Evolutionary conservation across 2,329 filamentous ascomycete genomes (phyloP), one percentile per base, ranked within the genome.

Genomic region (Aureobasidium zeae): DNA sequence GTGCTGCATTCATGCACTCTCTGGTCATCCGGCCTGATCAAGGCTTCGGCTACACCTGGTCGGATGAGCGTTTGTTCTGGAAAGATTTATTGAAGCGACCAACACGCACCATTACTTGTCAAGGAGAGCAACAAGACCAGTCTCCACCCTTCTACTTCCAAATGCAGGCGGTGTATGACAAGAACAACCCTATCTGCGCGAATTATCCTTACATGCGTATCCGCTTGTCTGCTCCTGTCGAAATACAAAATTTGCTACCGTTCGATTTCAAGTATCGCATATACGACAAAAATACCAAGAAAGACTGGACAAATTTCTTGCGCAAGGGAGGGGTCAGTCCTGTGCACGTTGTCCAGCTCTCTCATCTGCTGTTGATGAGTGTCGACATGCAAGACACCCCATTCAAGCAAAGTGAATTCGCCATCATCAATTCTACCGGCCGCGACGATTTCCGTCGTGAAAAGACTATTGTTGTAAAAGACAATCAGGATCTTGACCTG

Each of bases 201-300:
- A 76, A 81, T 49, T 98, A 98, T 58, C 91, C 91, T 0, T 91
- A 91, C 61, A 96, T 98, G 91, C 81, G 79, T 47, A 73, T 98
- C 51, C 85, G 88, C 52, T 74, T 98, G 2, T 94, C 86, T 17
- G 89, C 91, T 0, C 91, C 93, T 0, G 78, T 98, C 11, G 89
- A 94, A 37, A 74, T 98, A 4, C 89, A 98, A 62, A 98, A 98
- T 52, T 68, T 98, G 31, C 67, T 98, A 26, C 91, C 91, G 0
- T 96, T 91, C 58, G 91, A 98, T 63, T 98, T 98, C 77, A 96
- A 98, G 64, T 98, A 98, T 62, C 80, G 89, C 44, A 96, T 98
- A 44, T 98, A 96, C 58, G 91, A 98, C 68, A 95, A 93, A 68
- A 93, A 94, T 61, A 95, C 88, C 0, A 93, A 89, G 70, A 94